A percentile compares a stretch with the other conserved stretches of the same genome.
These are phyloP conservation scores for Russula virescens DNA, from an alignment of 768 basidiomycete species.

Conservation along the genomic window DNA sequence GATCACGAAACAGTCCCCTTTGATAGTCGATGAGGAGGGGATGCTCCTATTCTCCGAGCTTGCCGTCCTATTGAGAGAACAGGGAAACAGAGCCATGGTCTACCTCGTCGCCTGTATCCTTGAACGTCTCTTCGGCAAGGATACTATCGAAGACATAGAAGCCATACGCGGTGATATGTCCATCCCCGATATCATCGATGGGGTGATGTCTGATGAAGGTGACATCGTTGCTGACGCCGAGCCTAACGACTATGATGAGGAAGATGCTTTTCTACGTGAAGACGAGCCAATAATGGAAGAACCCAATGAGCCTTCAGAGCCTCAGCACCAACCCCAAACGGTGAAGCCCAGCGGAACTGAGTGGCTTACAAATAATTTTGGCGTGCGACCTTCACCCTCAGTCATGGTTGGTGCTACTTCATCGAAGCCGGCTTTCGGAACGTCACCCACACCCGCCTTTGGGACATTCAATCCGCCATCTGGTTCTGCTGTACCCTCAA, in stretches of 20 bases:
- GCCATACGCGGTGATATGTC: conserved; percentile 50
- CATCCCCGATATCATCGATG: conserved; percentile 66
- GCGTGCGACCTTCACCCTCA: conserved; percentile 27
- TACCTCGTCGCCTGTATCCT: conserved; percentile 87
- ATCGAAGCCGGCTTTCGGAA: conserved; percentile 26
- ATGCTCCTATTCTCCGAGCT: conserved; percentile 67
- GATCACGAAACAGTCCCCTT: conserved; percentile 59
- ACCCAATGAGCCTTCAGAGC: conserved; percentile 4
- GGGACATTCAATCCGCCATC: conserved; percentile 23
- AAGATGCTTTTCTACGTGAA: conserved; percentile 16
- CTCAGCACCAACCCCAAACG: conserved; percentile 19
- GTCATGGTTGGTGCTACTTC: conserved; percentile 18
- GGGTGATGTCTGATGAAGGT: conserved; percentile 32
- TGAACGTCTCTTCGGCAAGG: conserved; percentile 79
- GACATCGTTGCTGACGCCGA: conserved; percentile 23
- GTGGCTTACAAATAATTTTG: conserved; percentile 33
- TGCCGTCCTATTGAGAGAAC: conserved; percentile 54
- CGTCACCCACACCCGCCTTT: conserved; percentile 12
- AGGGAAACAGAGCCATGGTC: conserved; percentile 65
- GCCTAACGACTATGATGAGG: conserved; percentile 24
- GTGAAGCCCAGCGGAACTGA: conserved; percentile 31
- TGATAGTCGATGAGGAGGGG: conserved; percentile 57
- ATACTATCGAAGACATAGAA: conserved; percentile 73
- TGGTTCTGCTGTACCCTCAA: conserved; percentile 5
- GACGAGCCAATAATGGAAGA: conserved; percentile 18